Evolutionary conservation across 2,329 filamentous ascomycete species (phyloP).

Genomic region (Thielaviopsis punctulata): DNA sequence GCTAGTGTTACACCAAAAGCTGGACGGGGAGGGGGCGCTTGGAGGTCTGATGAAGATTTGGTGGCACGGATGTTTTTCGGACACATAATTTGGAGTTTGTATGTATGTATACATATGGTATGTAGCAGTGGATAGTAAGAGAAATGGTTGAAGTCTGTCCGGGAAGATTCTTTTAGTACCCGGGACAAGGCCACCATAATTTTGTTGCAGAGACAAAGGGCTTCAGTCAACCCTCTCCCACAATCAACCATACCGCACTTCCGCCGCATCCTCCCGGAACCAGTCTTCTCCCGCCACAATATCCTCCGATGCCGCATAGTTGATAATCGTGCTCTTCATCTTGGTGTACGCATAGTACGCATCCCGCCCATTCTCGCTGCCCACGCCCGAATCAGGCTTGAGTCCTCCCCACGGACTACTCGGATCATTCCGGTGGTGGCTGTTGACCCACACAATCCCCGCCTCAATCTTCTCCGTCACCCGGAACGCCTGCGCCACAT

Average conservation of each 20-base stretch:
- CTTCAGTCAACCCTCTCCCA: neutral
- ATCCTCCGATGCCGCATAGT: slow-evolving; percentile 43
- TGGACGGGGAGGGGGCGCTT: neutral
- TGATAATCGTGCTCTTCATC: slow-evolving; percentile 51
- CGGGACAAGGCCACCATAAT: neutral
- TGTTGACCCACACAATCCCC: slow-evolving; percentile 44
- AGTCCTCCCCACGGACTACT: slow-evolving; percentile 54
- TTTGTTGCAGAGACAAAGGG: neutral
- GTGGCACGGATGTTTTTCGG: no score
- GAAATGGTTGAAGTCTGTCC: no score
- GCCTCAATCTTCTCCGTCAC: slow-evolving; percentile 36
- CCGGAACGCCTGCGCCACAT: slow-evolving; percentile 28
- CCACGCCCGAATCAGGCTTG: slow-evolving; percentile 45
- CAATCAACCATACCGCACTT: slow-evolving; percentile 23
- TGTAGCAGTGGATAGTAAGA: no score
- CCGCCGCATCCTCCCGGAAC: slow-evolving; percentile 41
- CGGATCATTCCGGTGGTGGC: slow-evolving; percentile 54
- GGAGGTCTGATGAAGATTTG: neutral
- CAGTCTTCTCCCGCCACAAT: slow-evolving; percentile 40
- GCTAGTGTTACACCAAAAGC: neutral
- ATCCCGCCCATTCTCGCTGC: slow-evolving; percentile 56
- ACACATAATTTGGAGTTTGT: no score
- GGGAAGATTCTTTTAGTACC: no score
- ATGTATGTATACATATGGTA: no score
- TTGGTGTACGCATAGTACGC: slow-evolving; percentile 41